Evolutionary conservation across 805 yeast genomes (phyloP).

Genomic region (Starmerella khaoyaiensis): DNA sequence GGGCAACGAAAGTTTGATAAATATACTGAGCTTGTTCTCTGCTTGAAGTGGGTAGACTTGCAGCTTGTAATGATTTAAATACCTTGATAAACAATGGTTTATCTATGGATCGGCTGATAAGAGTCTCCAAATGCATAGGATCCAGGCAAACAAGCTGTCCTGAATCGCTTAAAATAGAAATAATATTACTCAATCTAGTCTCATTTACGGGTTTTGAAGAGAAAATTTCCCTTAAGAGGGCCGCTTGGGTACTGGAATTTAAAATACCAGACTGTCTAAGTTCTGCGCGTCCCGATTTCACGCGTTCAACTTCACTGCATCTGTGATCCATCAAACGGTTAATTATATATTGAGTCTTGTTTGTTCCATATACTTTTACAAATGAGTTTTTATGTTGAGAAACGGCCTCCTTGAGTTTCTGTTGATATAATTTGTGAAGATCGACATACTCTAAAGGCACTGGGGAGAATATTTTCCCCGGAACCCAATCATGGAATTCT

Average conservation of each 20-base stretch:
- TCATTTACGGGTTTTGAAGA: no score
- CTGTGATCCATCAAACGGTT: no score
- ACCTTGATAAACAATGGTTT: slow-evolving; percentile 16
- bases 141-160: slow-evolving; percentile 28
- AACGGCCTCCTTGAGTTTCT: slow-evolving; percentile 5
- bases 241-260: no score
- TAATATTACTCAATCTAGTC: no score
- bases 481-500: slow-evolving; percentile 7
- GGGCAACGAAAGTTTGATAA: slow-evolving; percentile 6
- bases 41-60: slow-evolving; percentile 25
- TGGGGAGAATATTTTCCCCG: slow-evolving; percentile 2
- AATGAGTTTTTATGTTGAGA: slow-evolving; percentile 1
- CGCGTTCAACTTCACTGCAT: no score
- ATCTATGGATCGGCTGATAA: slow-evolving; percentile 21
- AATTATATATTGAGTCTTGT: no score
- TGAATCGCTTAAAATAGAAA: no score
- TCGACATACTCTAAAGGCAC: slow-evolving; percentile 4
- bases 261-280: no score
- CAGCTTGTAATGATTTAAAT: slow-evolving; percentile 21
- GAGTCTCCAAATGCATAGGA: slow-evolving; percentile 26
- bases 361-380: no score
- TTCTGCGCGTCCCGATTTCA: no score
- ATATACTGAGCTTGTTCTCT: slow-evolving; percentile 25
- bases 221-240: no score
- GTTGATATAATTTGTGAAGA: slow-evolving; percentile 14